A percentile compares a stretch with the other conserved stretches of the same genome.
Evolutionary conservation across 306 rosid genomes (phyloP).

Genomic region (Abrus pulchellus): DNA sequence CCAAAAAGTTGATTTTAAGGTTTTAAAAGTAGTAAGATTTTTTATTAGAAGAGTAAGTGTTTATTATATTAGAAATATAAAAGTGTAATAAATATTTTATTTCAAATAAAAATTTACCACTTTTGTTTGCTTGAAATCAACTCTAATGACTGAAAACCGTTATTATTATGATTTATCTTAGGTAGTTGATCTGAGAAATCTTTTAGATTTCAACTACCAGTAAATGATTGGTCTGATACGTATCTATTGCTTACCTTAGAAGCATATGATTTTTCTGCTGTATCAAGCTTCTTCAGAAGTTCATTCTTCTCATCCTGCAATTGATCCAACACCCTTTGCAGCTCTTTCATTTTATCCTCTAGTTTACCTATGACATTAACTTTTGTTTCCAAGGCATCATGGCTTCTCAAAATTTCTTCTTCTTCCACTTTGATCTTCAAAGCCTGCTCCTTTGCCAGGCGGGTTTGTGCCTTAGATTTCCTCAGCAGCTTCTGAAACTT

Average conservation of each 20-base stretch:
- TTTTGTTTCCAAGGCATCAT: conserved; percentile 55
- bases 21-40: no score
- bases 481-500: conserved; percentile 58
- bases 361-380: conserved; percentile 43
- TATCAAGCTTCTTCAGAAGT: conserved; percentile 57
- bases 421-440: conserved; percentile 58
- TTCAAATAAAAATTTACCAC: no score
- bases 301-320: conserved; percentile 62
- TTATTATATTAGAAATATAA: no score
- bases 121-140: no score
- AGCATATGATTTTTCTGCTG: conserved; percentile 54
- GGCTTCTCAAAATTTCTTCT: conserved; percentile 55
- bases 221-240: not conserved
- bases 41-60: no score
- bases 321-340: conserved; percentile 53
- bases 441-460: conserved; percentile 50
- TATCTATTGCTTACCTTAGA: conserved; percentile 58
- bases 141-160: no score
- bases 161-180: not conserved
- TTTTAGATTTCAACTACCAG: not conserved
- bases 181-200: not conserved
- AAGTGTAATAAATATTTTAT: no score
- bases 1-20: no score
- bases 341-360: conserved; percentile 58
- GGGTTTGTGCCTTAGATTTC: conserved; percentile 61